These are phyloP conservation scores for Kwoniella shandongensis DNA, from an alignment of 768 basidiomycete genomes.

Conservation along the genomic window DNA sequence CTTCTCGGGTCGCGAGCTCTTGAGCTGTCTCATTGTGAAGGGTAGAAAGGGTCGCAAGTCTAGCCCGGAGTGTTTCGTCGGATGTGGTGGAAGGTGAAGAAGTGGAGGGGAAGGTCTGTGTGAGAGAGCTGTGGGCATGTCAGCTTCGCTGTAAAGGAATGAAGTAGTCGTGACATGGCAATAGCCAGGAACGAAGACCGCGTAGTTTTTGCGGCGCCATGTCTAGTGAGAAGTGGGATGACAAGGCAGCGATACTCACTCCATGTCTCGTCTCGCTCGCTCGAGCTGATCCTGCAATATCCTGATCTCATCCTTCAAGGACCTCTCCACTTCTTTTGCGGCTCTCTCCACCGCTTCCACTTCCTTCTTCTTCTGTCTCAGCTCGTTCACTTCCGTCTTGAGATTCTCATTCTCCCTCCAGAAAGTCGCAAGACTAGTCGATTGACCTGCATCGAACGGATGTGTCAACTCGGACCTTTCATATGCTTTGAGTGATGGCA, in stretches of 20 bases:
- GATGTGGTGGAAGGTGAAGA: conserved; percentile 23
- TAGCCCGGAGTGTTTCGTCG: conserved; percentile 34
- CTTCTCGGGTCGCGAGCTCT: conserved; percentile 35
- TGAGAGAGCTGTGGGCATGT: conserved; percentile 39
- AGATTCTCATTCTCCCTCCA: conserved; percentile 32
- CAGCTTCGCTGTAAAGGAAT: background rate
- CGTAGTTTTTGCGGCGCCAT: too few relatives aligned
- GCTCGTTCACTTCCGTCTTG: conserved; percentile 38
- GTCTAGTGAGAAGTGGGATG: too few relatives aligned
- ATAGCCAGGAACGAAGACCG: background rate
- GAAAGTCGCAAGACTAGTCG: conserved; percentile 30
- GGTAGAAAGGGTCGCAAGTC: conserved; percentile 39
- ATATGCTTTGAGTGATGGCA: background rate
- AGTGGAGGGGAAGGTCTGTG: conserved; percentile 40
- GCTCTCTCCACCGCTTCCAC: conserved; percentile 37
- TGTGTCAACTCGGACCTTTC: conserved; percentile 3
- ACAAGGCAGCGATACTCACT: too few relatives aligned
- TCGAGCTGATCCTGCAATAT: conserved; percentile 45
- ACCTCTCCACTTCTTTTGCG: conserved; percentile 29
- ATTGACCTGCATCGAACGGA: conserved; percentile 34
- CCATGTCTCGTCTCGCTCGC: conserved; percentile 47
- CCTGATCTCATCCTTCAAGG: conserved; percentile 39
- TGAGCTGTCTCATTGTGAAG: conserved; percentile 35
- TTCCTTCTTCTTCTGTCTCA: conserved; percentile 44
- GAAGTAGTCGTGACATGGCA: background rate